Evolutionary conservation across 2,329 filamentous ascomycete species (phyloP).

Genomic region (Phoma sp.): DNA sequence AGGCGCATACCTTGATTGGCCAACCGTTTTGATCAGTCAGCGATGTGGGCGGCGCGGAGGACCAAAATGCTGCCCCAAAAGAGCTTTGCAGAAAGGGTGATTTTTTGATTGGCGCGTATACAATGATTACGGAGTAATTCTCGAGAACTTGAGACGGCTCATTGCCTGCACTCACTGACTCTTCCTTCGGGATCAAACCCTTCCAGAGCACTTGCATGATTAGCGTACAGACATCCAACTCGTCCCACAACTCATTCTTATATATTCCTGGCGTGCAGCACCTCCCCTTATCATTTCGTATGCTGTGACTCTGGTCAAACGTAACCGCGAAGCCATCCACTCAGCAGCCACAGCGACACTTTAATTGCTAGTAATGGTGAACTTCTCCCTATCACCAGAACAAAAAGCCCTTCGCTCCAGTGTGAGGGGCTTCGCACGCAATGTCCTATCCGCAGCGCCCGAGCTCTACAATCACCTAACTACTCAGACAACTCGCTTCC

Average conservation of each 20-base stretch:
- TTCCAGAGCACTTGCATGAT: too few relatives aligned
- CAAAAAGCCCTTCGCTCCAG: conserved; percentile 16
- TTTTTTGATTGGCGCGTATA: too few relatives aligned
- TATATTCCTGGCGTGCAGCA: not conserved
- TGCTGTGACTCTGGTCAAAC: not conserved
- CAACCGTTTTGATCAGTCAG: too few relatives aligned
- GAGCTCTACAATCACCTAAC: conserved; percentile 20
- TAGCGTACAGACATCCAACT: not conserved
- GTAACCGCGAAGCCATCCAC: not conserved
- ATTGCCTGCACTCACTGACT: too few relatives aligned
- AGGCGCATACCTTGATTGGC: too few relatives aligned
- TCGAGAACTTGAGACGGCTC: too few relatives aligned
- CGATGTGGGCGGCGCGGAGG: too few relatives aligned
- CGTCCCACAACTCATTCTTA: not conserved
- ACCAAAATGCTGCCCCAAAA: too few relatives aligned
- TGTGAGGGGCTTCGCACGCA: conserved; percentile 10
- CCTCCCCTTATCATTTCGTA: not conserved
- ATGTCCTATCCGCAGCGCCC: conserved; percentile 21
- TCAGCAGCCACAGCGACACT: not conserved
- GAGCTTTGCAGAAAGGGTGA: too few relatives aligned
- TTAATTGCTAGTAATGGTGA: conserved; percentile 14
- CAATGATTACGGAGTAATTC: too few relatives aligned
- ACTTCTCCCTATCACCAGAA: conserved; percentile 18
- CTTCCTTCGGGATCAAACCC: too few relatives aligned
- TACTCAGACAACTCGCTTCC: conserved; percentile 52